phyloP scores from a whole-genome alignment of 129 eudicot genomes.

The Flaveria brownii region DNA sequence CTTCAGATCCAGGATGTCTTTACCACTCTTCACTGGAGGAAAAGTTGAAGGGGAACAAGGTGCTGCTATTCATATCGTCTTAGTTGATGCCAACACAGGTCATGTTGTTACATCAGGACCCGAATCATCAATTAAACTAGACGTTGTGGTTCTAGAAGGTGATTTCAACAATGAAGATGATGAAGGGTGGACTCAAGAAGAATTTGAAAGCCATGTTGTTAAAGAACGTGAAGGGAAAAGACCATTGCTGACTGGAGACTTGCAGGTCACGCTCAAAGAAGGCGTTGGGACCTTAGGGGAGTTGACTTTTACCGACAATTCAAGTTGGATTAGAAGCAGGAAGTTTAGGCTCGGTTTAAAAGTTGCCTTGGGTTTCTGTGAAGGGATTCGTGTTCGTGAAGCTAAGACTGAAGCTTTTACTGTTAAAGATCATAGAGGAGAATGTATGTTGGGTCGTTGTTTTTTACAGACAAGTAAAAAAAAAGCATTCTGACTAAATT shows the following conservation, averaged over 20 bases:
- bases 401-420: constrained; percentile 91
- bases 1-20: constrained; percentile 68
- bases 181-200: constrained; percentile 83
- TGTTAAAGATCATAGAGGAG: constrained; percentile 94
- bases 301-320: constrained; percentile 82
- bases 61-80: constrained; percentile 75
- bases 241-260: constrained; percentile 75
- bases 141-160: constrained; percentile 84
- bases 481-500: neutral
- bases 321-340: constrained; percentile 95
- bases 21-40: constrained; percentile 90
- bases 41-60: constrained; percentile 99
- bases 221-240: constrained; percentile 94
- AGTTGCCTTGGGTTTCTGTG: constrained; percentile 74
- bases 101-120: constrained; percentile 73
- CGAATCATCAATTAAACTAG: constrained; percentile 76
- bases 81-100: constrained; percentile 65
- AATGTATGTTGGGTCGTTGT: constrained; percentile 51
- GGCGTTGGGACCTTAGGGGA: constrained; percentile 93
- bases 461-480: neutral
- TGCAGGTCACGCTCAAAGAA: constrained; percentile 75
- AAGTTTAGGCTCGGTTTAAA: constrained; percentile 86
- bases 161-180: constrained; percentile 88
- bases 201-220: constrained; percentile 81
- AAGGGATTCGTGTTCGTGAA: constrained; percentile 76